phyloP scores from a whole-genome alignment of 352 stramenopile genomes.

The Aphanomyces astaci region DNA sequence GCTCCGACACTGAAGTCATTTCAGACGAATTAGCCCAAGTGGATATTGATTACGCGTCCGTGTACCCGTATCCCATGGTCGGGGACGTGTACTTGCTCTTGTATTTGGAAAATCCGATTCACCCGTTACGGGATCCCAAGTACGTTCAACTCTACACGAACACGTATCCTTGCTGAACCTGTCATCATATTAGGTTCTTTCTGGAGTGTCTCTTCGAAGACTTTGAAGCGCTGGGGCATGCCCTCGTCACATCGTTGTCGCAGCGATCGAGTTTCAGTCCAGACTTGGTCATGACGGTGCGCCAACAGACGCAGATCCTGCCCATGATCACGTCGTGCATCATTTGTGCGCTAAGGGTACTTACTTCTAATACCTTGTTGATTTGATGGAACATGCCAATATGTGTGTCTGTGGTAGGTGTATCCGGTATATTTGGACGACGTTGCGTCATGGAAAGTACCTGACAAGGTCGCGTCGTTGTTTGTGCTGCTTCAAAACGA shows the following conservation, averaged over 20 bases:
- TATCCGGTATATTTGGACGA: slow-evolving; percentile 54
- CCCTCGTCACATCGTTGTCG: slow-evolving; percentile 56
- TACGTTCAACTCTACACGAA: slow-evolving; percentile 35
- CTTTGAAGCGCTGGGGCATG: slow-evolving; percentile 61
- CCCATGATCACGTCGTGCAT: slow-evolving; percentile 73
- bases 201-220: slow-evolving; percentile 69
- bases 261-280: slow-evolving; percentile 53
- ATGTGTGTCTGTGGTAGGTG: too few relatives aligned
- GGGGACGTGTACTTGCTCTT: slow-evolving; percentile 88
- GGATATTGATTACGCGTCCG: slow-evolving; percentile 58
- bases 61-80: slow-evolving; percentile 63
- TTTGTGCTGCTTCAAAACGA: slow-evolving; percentile 27
- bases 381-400: too few relatives aligned
- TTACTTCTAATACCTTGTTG: not conserved
- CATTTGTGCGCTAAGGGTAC: slow-evolving; percentile 67
- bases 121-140: slow-evolving; percentile 86
- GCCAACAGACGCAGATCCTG: slow-evolving; percentile 57
- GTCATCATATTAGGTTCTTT: slow-evolving; percentile 45
- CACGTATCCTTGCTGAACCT: not conserved
- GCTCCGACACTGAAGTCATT: slow-evolving; percentile 11
- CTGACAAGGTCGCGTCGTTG: slow-evolving; percentile 53
- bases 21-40: slow-evolving; percentile 45
- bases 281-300: slow-evolving; percentile 52
- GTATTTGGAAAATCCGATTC: slow-evolving; percentile 91
- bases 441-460: slow-evolving; percentile 45